Conservation (phyloP, 2,329 filamentous ascomycete genomes). For the Pseudopithomyces chartarum region DNA sequence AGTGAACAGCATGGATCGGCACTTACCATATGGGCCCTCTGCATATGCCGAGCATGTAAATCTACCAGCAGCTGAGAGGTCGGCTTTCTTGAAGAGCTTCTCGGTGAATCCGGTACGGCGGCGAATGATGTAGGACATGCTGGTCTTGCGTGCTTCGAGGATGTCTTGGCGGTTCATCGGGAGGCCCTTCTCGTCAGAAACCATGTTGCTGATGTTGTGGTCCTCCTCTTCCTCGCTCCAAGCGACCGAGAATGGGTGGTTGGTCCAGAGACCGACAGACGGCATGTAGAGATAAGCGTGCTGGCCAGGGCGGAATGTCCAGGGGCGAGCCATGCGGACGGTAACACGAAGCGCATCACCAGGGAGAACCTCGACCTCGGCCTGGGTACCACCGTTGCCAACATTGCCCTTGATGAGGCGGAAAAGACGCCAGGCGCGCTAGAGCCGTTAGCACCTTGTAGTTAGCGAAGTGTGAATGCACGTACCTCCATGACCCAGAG, state of each 20-base stretch:
- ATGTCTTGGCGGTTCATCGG: slow-evolving; percentile 58
- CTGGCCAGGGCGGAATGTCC: slow-evolving; percentile 75
- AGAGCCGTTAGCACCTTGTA: slow-evolving; percentile 9
- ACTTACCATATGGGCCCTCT: slow-evolving; percentile 79
- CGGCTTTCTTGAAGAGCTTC: slow-evolving; percentile 74
- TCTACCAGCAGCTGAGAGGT: slow-evolving; percentile 55
- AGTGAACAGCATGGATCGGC: slow-evolving; percentile 30
- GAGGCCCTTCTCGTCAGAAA: slow-evolving; percentile 51
- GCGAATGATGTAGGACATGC: slow-evolving; percentile 82
- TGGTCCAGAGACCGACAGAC: slow-evolving; percentile 71
- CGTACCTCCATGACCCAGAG: slow-evolving; percentile 67
- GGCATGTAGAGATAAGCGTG: slow-evolving; percentile 83
- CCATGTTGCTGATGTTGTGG: slow-evolving; percentile 30
- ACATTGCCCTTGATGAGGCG: slow-evolving; percentile 71
- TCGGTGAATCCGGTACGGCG: slow-evolving; percentile 89
- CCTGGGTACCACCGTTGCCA: slow-evolving; percentile 67
- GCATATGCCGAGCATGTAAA: slow-evolving; percentile 73
- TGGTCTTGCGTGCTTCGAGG: slow-evolving; percentile 56
- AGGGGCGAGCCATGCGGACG: slow-evolving; percentile 75
- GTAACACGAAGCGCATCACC: slow-evolving; percentile 77
- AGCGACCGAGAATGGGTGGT: slow-evolving; percentile 78
- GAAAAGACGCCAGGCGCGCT: slow-evolving; percentile 49
- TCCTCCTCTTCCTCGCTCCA: slow-evolving; percentile 70
- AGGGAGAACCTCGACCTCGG: slow-evolving; percentile 75
- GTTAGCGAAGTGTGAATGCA: neutral